A percentile compares a stretch with the other conserved stretches of the same genome.
These are phyloP conservation scores for Hirschfeldia incana DNA, from an alignment of 345 rosid genomes.

Conservation along the genomic window DNA sequence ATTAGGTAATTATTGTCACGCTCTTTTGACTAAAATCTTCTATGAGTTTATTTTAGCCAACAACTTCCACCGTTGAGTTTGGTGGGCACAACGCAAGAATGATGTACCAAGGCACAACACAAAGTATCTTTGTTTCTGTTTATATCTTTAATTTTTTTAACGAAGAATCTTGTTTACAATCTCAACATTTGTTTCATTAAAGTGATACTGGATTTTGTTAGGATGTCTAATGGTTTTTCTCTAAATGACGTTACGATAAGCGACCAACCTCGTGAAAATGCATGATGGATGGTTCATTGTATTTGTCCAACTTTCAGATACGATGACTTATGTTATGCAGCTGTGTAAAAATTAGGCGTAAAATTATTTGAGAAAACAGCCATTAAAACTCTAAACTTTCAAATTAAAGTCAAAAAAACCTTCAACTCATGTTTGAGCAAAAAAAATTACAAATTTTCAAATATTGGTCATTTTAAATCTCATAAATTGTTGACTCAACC, in stretches of 20 bases:
- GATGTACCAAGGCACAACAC: neutral
- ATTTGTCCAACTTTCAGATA: conserved; percentile 4
- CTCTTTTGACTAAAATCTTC: neutral
- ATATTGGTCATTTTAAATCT: too few relatives aligned
- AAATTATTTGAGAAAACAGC: too few relatives aligned
- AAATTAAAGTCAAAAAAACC: too few relatives aligned
- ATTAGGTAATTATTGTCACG: neutral
- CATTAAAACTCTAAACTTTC: too few relatives aligned
- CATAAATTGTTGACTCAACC: too few relatives aligned
- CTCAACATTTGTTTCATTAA: conserved; percentile 32
- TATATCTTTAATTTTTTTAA: neutral
- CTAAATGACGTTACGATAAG: neutral
- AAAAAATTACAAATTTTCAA: too few relatives aligned
- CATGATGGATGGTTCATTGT: conserved; percentile 7
- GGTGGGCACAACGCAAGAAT: conserved; percentile 27
- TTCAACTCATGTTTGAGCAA: too few relatives aligned
- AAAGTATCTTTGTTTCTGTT: conserved; percentile 27
- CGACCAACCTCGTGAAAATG: neutral
- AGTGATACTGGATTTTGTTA: neutral
- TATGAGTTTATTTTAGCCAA: conserved; percentile 15
- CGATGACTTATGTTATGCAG: conserved; percentile 1
- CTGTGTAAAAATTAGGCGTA: neutral
- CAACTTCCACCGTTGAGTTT: conserved; percentile 36
- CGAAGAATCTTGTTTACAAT: conserved; percentile 28
- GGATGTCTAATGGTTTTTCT: conserved; percentile 1